These are phyloP conservation scores for Clohesyomyces aquaticus DNA, from an alignment of 495 filamentous ascomycete genomes.

Conservation along the genomic window DNA sequence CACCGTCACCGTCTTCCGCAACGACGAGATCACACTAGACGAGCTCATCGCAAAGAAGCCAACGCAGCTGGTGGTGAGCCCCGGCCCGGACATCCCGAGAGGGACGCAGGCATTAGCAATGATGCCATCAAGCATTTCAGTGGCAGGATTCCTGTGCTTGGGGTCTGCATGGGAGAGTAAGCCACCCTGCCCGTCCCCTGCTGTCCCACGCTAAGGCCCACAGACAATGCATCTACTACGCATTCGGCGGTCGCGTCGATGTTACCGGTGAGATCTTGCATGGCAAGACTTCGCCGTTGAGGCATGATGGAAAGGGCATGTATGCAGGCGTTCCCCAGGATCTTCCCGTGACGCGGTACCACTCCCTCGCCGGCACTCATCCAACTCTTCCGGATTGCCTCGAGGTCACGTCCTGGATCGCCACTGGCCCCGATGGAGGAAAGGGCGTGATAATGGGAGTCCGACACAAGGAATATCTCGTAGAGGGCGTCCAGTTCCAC, in stretches of 20 bases:
- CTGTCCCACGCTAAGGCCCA: slow-evolving; percentile 41
- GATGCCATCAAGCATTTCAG: slow-evolving; percentile 88
- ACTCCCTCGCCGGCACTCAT: slow-evolving; percentile 93
- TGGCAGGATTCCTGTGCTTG: slow-evolving; percentile 96
- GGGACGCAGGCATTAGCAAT: slow-evolving; percentile 88
- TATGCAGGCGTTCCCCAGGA: slow-evolving; percentile 77
- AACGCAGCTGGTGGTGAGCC: slow-evolving; percentile 92
- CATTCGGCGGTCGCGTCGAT: slow-evolving; percentile 87
- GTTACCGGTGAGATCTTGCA: slow-evolving; percentile 96
- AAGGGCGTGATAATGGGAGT: slow-evolving; percentile 95
- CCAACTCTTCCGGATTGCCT: slow-evolving; percentile 83
- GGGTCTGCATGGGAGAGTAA: slow-evolving; percentile 96
- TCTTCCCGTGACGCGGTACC: slow-evolving; percentile 89
- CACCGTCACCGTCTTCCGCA: slow-evolving; percentile 82
- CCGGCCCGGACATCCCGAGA: slow-evolving; percentile 90
- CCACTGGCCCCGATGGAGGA: slow-evolving; percentile 60
- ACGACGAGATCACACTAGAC: slow-evolving; percentile 85
- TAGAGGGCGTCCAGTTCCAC: slow-evolving; percentile 97
- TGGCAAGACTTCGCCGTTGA: slow-evolving; percentile 89
- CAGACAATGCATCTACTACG: slow-evolving; percentile 87
- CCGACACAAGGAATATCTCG: slow-evolving; percentile 82
- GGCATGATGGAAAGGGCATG: slow-evolving; percentile 85
- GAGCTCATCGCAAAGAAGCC: slow-evolving; percentile 80
- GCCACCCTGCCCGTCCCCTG: slow-evolving; percentile 41
- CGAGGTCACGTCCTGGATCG: slow-evolving; percentile 85